Conservation (phyloP, 1,284 basidiomycete species). For the Hypsizygus ulmarius region DNA sequence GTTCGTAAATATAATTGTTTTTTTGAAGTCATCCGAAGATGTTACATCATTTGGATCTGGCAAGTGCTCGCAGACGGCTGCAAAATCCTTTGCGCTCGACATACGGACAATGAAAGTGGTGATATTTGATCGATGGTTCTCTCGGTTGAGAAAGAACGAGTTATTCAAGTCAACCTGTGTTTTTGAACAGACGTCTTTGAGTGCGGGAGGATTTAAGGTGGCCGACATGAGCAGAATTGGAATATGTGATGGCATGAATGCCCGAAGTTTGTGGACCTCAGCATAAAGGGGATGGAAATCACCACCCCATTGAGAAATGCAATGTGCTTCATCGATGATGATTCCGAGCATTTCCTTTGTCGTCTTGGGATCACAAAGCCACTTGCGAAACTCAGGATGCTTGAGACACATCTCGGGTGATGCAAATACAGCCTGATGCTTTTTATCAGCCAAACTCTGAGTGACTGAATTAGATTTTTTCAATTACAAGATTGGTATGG, state of each 20-base stretch:
- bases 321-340: constrained; percentile 35
- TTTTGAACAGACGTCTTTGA: constrained; percentile 8
- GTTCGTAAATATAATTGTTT: constrained; percentile 28
- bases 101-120: constrained; percentile 17
- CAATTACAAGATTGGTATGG: neutral
- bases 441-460: constrained; percentile 23
- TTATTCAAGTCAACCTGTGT: constrained; percentile 1
- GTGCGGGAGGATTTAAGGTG: constrained; percentile 11
- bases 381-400: constrained; percentile 25
- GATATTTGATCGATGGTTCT: constrained; percentile 27
- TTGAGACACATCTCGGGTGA: constrained; percentile 37
- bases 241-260: constrained; percentile 22
- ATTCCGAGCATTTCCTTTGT: constrained; percentile 22
- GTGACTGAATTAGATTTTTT: neutral
- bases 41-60: constrained; percentile 1
- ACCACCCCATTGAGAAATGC: constrained; percentile 28
- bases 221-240: constrained; percentile 25
- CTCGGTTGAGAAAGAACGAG: constrained; percentile 24
- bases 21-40: constrained; percentile 14
- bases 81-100: constrained; percentile 18
- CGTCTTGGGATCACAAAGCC: constrained; percentile 21
- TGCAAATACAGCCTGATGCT: constrained; percentile 28
- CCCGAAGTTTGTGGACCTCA: constrained; percentile 17
- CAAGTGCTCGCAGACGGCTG: constrained; percentile 16
- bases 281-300: constrained; percentile 20